phyloP scores from a whole-genome alignment of 163 green algal genomes.

The Scenedesmus sp. region DNA sequence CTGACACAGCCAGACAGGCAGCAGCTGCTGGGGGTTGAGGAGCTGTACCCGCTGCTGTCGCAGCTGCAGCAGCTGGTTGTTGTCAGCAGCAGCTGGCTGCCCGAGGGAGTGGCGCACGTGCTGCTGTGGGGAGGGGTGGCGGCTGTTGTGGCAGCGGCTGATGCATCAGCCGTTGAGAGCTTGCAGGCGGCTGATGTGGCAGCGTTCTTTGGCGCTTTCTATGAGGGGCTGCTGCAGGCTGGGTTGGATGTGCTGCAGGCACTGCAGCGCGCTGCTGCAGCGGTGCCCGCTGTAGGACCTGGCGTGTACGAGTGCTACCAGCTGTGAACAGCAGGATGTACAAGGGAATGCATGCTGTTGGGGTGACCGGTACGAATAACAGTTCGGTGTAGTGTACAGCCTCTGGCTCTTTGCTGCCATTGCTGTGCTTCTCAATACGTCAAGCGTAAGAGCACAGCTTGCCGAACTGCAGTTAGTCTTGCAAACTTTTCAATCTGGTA shows the following conservation, averaged over 20 bases:
- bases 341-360: background rate
- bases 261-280: conserved; percentile 19
- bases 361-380: background rate
- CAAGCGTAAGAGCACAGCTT: too few species aligned
- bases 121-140: conserved; percentile 42
- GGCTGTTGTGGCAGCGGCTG: conserved; percentile 42
- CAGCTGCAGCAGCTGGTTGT: conserved; percentile 44
- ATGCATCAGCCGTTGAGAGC: background rate
- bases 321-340: background rate
- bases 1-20: background rate
- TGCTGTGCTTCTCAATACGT: too few species aligned
- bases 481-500: too few species aligned
- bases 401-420: background rate
- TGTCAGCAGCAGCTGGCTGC: conserved; percentile 44
- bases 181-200: conserved; percentile 31
- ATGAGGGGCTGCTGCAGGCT: conserved; percentile 1
- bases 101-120: background rate
- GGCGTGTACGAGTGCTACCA: conserved; percentile 46
- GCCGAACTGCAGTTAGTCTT: too few species aligned
- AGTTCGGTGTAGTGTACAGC: background rate
- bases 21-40: conserved; percentile 2
- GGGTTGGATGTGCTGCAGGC: conserved; percentile 35
- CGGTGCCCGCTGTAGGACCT: conserved; percentile 2
- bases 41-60: conserved; percentile 28
- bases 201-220: conserved; percentile 41